Evolutionary conservation across 2,329 filamentous ascomycete species (phyloP).

Genomic region (Hypoxylon rubiginosum): DNA sequence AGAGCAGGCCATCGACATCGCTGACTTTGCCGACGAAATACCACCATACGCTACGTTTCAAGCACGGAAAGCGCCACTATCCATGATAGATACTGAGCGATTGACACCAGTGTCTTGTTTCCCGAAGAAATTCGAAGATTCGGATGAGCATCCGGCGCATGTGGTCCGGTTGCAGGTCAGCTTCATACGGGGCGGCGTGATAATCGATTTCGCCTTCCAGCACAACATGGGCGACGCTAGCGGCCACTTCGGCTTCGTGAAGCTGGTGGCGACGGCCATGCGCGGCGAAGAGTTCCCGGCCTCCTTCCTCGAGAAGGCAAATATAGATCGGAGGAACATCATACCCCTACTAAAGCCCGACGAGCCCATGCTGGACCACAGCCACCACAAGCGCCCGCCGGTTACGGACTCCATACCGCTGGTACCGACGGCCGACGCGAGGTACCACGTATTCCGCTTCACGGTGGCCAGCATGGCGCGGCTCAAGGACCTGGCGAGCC

Average conservation of each 20-base stretch:
- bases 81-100: constrained; percentile 13
- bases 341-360: constrained; percentile 8
- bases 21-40: neutral
- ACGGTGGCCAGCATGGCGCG: constrained; percentile 2
- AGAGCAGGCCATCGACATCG: constrained; percentile 5
- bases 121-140: constrained; percentile 12
- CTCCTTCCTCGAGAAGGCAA: constrained; percentile 6
- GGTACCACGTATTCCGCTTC: constrained; percentile 18
- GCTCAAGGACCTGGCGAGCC: constrained; percentile 13
- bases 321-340: constrained; percentile 13
- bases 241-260: constrained; percentile 4
- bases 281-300: constrained; percentile 11
- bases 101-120: constrained; percentile 12
- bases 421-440: neutral
- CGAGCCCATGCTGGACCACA: constrained; percentile 20
- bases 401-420: constrained; percentile 8
- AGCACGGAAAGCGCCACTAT: constrained; percentile 2
- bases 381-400: constrained; percentile 13
- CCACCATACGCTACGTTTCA: constrained; percentile 9
- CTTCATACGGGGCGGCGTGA: constrained; percentile 18
- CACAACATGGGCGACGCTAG: constrained; percentile 17
- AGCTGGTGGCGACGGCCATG: constrained; percentile 16
- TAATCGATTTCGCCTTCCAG: constrained; percentile 15
- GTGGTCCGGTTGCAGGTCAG: constrained; percentile 12
- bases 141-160: constrained; percentile 18